These are phyloP conservation scores for Cocos nucifera DNA, from an alignment of 176 grass and related monocot species.

Conservation along the genomic window DNA sequence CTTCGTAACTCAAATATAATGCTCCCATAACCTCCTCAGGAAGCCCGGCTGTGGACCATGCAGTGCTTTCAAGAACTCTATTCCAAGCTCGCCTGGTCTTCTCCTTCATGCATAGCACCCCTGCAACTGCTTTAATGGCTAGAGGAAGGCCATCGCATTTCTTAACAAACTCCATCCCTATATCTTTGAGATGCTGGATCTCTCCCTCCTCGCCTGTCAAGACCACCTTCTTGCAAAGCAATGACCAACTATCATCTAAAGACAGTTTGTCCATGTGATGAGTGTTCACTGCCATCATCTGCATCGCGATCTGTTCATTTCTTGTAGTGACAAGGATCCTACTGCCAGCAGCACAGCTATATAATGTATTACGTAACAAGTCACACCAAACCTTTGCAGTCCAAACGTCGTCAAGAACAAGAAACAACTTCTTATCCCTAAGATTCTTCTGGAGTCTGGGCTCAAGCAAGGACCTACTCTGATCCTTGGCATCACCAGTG, in stretches of 20 bases:
- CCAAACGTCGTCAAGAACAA: slow-evolving; percentile 31
- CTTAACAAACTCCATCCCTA: too few species aligned
- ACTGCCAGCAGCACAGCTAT: slow-evolving; percentile 10
- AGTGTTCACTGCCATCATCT: slow-evolving; percentile 17
- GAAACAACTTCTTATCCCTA: slow-evolving; percentile 17
- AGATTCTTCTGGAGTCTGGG: slow-evolving; percentile 3
- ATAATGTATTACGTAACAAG: slow-evolving; percentile 8
- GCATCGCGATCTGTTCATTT: slow-evolving; percentile 16
- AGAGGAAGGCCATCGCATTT: too few species aligned
- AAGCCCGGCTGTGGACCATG: too few species aligned
- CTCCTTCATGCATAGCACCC: too few species aligned
- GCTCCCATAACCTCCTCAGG: too few species aligned
- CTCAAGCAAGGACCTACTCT: slow-evolving; percentile 14
- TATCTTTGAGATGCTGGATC: slow-evolving; percentile 7
- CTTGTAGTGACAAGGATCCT: slow-evolving; percentile 29
- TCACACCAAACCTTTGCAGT: slow-evolving; percentile 7
- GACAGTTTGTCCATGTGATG: slow-evolving; percentile 17
- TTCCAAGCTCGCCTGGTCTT: too few species aligned
- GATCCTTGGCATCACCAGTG: slow-evolving; percentile 6
- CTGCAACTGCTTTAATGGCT: too few species aligned
- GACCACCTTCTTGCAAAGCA: slow-evolving; percentile 31
- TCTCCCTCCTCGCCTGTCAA: neutral
- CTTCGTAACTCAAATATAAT: too few species aligned
- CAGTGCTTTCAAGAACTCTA: too few species aligned
- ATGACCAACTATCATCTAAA: slow-evolving; percentile 21